Percentiles rank a stretch among this genome's conserved stretches.
Conservation (phyloP, 2,329 filamentous ascomycete genomes). For the Ceratocystis lukuohia region DNA sequence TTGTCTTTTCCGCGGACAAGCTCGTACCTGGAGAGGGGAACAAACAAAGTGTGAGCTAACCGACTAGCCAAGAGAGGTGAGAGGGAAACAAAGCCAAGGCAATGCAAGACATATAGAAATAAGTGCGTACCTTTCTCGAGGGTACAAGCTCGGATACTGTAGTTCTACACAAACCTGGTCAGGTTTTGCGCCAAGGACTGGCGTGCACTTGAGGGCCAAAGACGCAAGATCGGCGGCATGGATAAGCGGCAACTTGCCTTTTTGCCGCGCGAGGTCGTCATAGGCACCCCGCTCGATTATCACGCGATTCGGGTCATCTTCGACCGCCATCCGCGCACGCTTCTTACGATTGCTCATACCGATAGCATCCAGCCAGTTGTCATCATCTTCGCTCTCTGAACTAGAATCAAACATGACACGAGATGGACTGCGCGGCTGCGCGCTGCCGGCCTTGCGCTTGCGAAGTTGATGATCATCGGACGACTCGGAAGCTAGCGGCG, state of each 20-base stretch:
- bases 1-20: constrained; percentile 67
- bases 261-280: constrained; percentile 23
- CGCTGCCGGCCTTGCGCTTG: constrained; percentile 35
- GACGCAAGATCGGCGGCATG: constrained; percentile 46
- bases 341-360: constrained; percentile 36
- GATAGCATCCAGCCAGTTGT: constrained; percentile 35
- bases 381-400: constrained; percentile 39
- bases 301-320: constrained; percentile 14
- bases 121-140: constrained; percentile 47
- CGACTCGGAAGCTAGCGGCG: constrained; percentile 10
- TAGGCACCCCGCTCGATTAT: constrained; percentile 12
- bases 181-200: constrained; percentile 35
- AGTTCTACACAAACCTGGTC: constrained; percentile 51
- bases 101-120: neutral
- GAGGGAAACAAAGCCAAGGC: neutral
- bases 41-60: constrained; percentile 1
- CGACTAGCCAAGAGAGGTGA: constrained; percentile 9
- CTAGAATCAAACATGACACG: constrained; percentile 39
- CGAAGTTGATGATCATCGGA: constrained; percentile 23
- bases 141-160: constrained; percentile 68
- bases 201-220: constrained; percentile 37
- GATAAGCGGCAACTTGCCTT: constrained; percentile 35
- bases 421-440: constrained; percentile 32
- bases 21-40: constrained; percentile 41
- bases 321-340: constrained; percentile 20